These are phyloP conservation scores for Venturia nashicola DNA, from an alignment of 2,329 filamentous ascomycete species.

Conservation along the genomic window DNA sequence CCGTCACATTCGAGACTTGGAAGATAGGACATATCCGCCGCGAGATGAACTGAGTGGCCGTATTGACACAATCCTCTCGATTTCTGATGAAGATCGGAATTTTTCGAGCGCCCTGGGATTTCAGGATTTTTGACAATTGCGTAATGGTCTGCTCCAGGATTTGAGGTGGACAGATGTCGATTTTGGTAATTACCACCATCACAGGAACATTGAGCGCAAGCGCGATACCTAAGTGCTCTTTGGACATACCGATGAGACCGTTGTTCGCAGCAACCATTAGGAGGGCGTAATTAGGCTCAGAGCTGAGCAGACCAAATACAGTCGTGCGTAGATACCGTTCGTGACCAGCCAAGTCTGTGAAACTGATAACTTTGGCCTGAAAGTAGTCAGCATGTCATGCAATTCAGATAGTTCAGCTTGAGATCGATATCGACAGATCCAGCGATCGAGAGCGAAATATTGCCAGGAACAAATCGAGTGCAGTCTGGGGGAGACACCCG, in stretches of 20 bases:
- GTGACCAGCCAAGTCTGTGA: conserved; percentile 90
- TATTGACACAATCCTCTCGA: conserved; percentile 84
- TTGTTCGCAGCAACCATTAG: conserved; percentile 99
- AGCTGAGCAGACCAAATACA: conserved; percentile 87
- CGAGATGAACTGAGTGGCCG: conserved; percentile 88
- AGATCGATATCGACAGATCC: too few relatives aligned
- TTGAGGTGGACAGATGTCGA: conserved; percentile 93
- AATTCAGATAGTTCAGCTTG: too few relatives aligned
- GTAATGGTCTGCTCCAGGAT: conserved; percentile 88
- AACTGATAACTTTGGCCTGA: conserved; percentile 82
- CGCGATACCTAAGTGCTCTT: conserved; percentile 88
- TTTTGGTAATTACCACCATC: conserved; percentile 96
- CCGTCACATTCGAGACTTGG: conserved; percentile 95
- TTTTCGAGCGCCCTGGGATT: conserved; percentile 85
- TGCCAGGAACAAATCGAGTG: too few relatives aligned
- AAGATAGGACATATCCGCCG: conserved; percentile 95
- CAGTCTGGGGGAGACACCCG: too few relatives aligned
- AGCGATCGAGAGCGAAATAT: too few relatives aligned
- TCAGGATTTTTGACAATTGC: conserved; percentile 85
- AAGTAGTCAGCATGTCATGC: background rate
- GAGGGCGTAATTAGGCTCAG: conserved; percentile 92
- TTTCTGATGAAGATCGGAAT: conserved; percentile 93
- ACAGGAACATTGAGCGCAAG: conserved; percentile 91
- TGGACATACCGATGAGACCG: conserved; percentile 51
- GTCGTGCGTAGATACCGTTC: conserved; percentile 92